A percentile compares a stretch with the other conserved stretches of the same genome.
phyloP scores from a whole-genome alignment of 257 asterid genomes.

The Nicotiana attenuata region DNA sequence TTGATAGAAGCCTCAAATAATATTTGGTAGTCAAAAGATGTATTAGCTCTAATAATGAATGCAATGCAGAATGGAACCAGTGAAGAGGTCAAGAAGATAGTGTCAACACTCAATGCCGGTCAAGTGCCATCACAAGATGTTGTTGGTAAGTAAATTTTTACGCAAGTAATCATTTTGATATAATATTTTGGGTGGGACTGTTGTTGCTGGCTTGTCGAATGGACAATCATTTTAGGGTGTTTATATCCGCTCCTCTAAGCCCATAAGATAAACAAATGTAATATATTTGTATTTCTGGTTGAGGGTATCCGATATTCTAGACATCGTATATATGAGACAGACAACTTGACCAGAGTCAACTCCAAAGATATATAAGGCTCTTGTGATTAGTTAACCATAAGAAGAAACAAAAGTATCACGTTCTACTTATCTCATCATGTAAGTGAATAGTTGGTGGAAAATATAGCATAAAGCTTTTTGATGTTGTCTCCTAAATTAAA shows the following conservation, averaged over 20 bases:
- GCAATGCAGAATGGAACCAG: slow-evolving; percentile 72
- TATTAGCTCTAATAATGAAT: background rate
- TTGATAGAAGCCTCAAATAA: background rate
- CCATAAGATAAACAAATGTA: background rate
- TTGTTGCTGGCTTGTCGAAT: background rate
- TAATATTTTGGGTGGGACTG: background rate
- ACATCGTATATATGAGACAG: background rate
- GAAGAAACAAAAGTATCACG: background rate
- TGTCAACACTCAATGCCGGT: slow-evolving; percentile 67
- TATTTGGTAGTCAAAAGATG: background rate
- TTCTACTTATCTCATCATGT: background rate
- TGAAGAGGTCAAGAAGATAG: slow-evolving; percentile 90
- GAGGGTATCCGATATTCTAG: background rate
- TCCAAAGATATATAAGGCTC: background rate
- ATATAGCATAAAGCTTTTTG: background rate
- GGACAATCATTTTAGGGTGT: background rate
- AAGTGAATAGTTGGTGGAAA: background rate
- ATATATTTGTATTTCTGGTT: background rate
- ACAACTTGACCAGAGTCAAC: background rate
- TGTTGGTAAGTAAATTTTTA: slow-evolving; percentile 58
- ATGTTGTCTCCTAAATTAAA: background rate
- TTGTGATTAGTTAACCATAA: background rate
- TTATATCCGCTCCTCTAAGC: background rate
- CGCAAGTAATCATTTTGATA: background rate
- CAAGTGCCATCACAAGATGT: slow-evolving; percentile 83